Evolutionary conservation across 2,329 filamentous ascomycete genomes (phyloP).

Genomic region (Claviceps quebecensis): DNA sequence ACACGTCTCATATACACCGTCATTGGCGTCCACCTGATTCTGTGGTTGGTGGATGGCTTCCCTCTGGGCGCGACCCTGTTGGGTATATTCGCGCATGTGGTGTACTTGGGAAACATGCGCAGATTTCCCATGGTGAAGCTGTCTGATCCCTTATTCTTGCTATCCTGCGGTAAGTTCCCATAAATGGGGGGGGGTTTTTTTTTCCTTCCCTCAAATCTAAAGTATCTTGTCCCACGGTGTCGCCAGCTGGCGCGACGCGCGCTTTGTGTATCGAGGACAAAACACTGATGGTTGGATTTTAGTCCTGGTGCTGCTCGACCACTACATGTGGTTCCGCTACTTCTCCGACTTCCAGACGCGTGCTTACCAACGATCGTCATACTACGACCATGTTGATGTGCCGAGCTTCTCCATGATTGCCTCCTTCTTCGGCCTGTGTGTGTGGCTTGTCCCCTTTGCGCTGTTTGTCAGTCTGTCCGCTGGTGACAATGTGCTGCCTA

Average conservation of each 20-base stretch:
- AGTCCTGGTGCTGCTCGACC: constrained; percentile 77
- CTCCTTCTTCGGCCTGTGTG: constrained; percentile 88
- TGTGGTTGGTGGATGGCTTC: constrained; percentile 74
- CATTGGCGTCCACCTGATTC: constrained; percentile 57
- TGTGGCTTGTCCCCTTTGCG: constrained; percentile 92
- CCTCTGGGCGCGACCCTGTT: constrained; percentile 61
- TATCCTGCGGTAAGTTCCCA: constrained; percentile 51
- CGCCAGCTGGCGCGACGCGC: neutral
- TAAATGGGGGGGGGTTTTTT: neutral
- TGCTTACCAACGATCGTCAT: constrained; percentile 43
- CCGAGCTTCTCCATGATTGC: constrained; percentile 90
- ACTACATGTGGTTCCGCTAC: constrained; percentile 91
- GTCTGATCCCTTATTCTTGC: constrained; percentile 71
- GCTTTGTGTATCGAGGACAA: neutral
- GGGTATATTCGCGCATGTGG: constrained; percentile 64
- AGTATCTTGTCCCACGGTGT: neutral
- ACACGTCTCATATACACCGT: constrained; percentile 73
- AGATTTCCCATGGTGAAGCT: constrained; percentile 67
- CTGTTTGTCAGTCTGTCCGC: constrained; percentile 90
- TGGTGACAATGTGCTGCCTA: constrained; percentile 87
- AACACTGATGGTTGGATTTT: neutral
- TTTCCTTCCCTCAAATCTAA: neutral
- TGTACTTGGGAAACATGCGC: constrained; percentile 79
- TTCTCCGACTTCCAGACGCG: constrained; percentile 55
- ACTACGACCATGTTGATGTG: constrained; percentile 48